Evolutionary conservation across 2,329 filamentous ascomycete genomes (phyloP), one percentile per base, ranked within the genome.

Genomic region (Thielaviopsis ethacetica): DNA sequence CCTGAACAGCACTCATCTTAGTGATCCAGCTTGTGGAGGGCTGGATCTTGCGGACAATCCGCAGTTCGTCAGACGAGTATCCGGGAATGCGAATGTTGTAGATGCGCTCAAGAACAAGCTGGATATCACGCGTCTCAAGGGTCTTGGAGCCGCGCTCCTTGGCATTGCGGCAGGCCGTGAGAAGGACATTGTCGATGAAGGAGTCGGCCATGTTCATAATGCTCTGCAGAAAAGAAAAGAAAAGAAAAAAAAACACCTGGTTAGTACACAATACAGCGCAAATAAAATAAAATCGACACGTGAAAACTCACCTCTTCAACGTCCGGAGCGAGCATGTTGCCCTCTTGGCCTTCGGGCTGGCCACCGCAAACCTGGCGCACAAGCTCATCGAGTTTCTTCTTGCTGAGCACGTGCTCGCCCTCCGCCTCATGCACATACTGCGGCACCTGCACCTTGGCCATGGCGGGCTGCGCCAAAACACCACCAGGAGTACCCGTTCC

Each of bases 1-100:
- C 91, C 72, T 95, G 90, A 17, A 98, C 86, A 24, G 93, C 91
- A 67, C 90, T 91, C 85, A 98, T 94, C 77, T 98, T 98, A 64
- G 87, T 85, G 62, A 93, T 91, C 90, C 93, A 98, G 22, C 83
- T 87, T 17, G 85, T 76, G 21, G 89, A 84, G 1, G 93, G 93
- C 69, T 93, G 86, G 57, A 94, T 86, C 75, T 96, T 96, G 69
- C 91, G 85, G 30, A 97, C 91, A 0, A 90, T 96, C 60, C 93
- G 84, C 62, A 96, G 81, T 72, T 98, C 93, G 68, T 98, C 93
- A 3, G 90, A 88, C 0, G 89, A 88, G 72, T 95, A 97, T 13
- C 93, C 93, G 0, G 93, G 93, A 61, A 98, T 90, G 59, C 88
- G 86, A 67, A 93, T 91, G 71, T 93, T 93, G 77, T 90, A 91